These are phyloP conservation scores for Castanospermum australe DNA, from an alignment of 306 rosid genomes.

Conservation along the genomic window DNA sequence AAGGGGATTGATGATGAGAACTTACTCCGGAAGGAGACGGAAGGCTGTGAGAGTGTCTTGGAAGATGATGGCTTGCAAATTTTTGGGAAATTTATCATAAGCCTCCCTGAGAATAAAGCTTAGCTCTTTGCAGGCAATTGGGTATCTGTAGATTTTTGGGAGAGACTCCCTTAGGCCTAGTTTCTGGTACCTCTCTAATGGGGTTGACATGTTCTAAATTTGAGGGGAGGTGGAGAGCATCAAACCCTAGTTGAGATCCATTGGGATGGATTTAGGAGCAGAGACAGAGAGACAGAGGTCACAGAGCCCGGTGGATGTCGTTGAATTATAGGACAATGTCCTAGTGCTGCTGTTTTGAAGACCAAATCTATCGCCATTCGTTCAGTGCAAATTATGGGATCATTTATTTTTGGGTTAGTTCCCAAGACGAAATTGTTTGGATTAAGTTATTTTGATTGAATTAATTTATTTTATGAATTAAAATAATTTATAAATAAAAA, in stretches of 20 bases:
- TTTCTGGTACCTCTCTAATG: constrained; percentile 54
- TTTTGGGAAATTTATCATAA: constrained; percentile 61
- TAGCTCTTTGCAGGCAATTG: constrained; percentile 71
- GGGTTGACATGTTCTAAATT: constrained; percentile 41
- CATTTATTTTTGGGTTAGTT: too few species aligned
- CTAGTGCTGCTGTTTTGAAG: too few species aligned
- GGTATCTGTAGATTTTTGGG: constrained; percentile 45
- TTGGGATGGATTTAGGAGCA: not conserved
- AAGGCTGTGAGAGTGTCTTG: constrained; percentile 78
- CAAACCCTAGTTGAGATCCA: not conserved
- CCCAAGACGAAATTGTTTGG: too few species aligned
- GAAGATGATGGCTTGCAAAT: constrained; percentile 59
- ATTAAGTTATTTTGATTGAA: too few species aligned
- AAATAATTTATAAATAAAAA: too few species aligned
- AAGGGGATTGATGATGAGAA: not conserved
- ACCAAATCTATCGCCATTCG: too few species aligned
- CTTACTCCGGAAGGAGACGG: constrained; percentile 78
- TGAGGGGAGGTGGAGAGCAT: not conserved
- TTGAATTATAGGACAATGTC: too few species aligned
- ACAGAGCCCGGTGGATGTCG: too few species aligned
- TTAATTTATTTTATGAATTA: too few species aligned
- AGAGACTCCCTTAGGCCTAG: constrained; percentile 50
- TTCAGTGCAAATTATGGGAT: too few species aligned
- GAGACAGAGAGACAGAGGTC: not conserved
- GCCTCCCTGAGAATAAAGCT: constrained; percentile 61